Base-by-base conservation (phyloP, 805 yeast genomes). In the Tetrapisispora nanseiensis region DNA sequence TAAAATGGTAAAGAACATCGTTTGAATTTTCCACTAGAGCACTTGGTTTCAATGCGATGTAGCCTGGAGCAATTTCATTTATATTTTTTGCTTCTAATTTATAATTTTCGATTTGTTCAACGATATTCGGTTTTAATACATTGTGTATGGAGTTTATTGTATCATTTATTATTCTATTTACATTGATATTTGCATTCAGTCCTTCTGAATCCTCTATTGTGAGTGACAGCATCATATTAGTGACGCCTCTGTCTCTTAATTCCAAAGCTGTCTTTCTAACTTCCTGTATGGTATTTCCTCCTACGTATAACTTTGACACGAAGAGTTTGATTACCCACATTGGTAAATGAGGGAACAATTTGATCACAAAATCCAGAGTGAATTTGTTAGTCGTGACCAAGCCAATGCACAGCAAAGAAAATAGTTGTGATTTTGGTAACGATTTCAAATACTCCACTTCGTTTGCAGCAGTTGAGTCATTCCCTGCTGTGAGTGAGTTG, bases 171-270 rank as follows among this genome's bases (percentile, higher is more conserved):
- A 84, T 82, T 48, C 68, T 69, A 32, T 71, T 56, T 29, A 80
- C 77, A 61, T 76, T 79, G 33, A 72, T 54, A 61, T 75, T 68
- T 24, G 38, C 29, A 56, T 75, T 72, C 44, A 74, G 74, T 30
- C 95, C 95, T 49, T 85, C 85, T 41, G 96, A 81, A 43, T 92
- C 95, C 65, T 89, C 97, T 40, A 89, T 87, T 13, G 96, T 86
- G 60, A 86, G 76, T 1, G 94, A 82, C n/a, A 89, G 68, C 95
- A 89, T 86, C 95, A 89, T 86, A 68, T 89, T 90, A 51, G 84
- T 77, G 56, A 87, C 83, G 9, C 95, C 95, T 46, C 95, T 72
- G 40, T 72, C 61, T 42, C 76, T 69, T 50, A 89, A 70, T 45
- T 76, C 68, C 42, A 70, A 66, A 41, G 95, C 95, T 4, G 95